Base-by-base conservation (phyloP, 768 basidiomycete species). In the Pleurotus salmoneostramineus region DNA sequence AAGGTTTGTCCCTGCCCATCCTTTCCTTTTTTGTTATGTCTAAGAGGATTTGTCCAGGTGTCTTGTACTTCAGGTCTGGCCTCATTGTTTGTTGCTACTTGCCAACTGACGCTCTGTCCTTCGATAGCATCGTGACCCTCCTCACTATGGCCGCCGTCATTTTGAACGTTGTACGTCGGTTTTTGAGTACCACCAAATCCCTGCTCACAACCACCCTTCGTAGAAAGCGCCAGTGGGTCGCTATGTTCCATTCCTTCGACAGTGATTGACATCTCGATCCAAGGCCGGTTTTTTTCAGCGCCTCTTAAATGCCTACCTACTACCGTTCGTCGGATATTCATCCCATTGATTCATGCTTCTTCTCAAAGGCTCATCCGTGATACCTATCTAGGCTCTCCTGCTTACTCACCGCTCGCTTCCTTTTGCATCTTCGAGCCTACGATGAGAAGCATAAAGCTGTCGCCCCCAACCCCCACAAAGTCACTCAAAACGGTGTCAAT, bases 211-310 rank as follows among this genome's bases (percentile, higher is more conserved):
- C 44, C 21, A 27, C 21, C 21, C 21, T 27, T 27, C 21, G 21
- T 27, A 67, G 66, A 50, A 61, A 15, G 64, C 67, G 8, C 65
- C 64, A 35, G 66, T 67, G 55, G 57, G 63, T 11, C 10, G 6
- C 48, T 12, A 15, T 35, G n/a, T 51, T 45, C 6, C 46, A 6
- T 14, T 31, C 27, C 2, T 12, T 36, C 44, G 10, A 8, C 31
- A 40, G n/a, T 8, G 37, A 8, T 40, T n/a, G 37, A 10, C 37
- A n/a, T 33, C 6, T 32, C 11, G 32, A 21, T 21, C 31, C 35
- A 34, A 70, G 67, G 61, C 65, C 31, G 67, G 68, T 7, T 68
- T 71, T 56, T 58, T 68, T 17, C 69, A 71, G 60, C 64, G 44
- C 43, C 34, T 47, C 10, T 5, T 62, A 12, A 34, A 52, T 42